Evolutionary conservation across 108 stramenopile species (phyloP), one percentile per base, ranked within the genome.

Genomic region (Aureococcus anophagefferens): DNA sequence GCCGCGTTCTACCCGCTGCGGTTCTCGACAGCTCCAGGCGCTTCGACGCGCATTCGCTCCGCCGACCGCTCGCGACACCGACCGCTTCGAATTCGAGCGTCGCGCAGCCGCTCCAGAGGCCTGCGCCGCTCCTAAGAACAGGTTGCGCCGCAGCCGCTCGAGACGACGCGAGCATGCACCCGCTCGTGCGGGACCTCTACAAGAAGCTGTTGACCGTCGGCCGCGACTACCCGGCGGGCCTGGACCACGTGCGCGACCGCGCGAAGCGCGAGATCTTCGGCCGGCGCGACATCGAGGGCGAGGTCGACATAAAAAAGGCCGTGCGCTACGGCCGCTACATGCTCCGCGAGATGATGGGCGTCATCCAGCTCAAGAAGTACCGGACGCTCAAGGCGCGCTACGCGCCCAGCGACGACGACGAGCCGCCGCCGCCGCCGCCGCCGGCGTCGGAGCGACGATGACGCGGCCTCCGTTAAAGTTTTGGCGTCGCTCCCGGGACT

Each of bases 151-250:
- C n/a, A n/a, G n/a, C n/a, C n/a, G n/a, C n/a, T n/a, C n/a, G n/a
- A n/a, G n/a, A n/a, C 59, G 25, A 62, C 59, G 16, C 25, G 59
- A 62, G 15, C 25, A 93, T 95, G 89, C 89, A 92, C 74, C 92
- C 95, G 7, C 76, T 91, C 30, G 90, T 93, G 33, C 83, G 93
- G 73, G 91, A 92, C 77, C 68, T 96, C 63, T 96, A 96, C 84
- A 96, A 96, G 74, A 86, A 92, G 11, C 44, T 78, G 32, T 68
- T 96, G 28, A 65, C 75, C 17, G 93, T 93, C 9, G 95, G 93
- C 33, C 75, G 73, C 40, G 93, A 94, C 46, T 96, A 96, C 77
- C 89, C 93, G 15, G 73, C 83, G 11, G 95, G 95, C n/a, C 34
- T 93, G 33, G 87, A 87, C 15, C 86, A 88, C 64, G 91, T 94